A percentile compares a stretch with the other conserved stretches of the same genome.
phyloP scores from a whole-genome alignment of 2,329 filamentous ascomycete species.

The Cladosporium sp. region DNA sequence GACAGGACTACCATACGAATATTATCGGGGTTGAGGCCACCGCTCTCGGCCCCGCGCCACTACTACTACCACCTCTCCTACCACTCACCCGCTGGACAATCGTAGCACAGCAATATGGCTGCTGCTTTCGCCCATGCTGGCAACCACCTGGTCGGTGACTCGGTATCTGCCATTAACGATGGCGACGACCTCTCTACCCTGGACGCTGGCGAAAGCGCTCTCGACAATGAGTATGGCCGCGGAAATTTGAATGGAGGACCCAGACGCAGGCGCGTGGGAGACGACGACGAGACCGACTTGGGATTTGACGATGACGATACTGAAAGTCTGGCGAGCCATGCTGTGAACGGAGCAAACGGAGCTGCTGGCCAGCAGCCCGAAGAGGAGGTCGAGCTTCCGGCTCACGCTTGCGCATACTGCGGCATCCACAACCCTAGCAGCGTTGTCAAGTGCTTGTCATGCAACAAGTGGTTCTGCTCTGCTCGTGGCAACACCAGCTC shows the following conservation, averaged over 20 bases:
- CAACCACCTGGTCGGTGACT: conserved; percentile 83
- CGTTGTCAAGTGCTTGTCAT: conserved; percentile 93
- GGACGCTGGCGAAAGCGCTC: conserved; percentile 69
- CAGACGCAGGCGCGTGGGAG: conserved; percentile 72
- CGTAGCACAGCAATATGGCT: conserved; percentile 63
- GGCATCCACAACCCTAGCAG: conserved; percentile 94
- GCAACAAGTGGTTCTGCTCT: conserved; percentile 99
- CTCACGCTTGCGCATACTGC: conserved; percentile 96
- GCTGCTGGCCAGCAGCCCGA: conserved; percentile 62
- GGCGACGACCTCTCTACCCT: conserved; percentile 62
- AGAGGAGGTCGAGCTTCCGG: conserved; percentile 79
- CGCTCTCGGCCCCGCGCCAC: conserved; percentile 20
- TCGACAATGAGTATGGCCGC: conserved; percentile 62
- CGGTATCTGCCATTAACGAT: conserved; percentile 83
- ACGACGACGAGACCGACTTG: conserved; percentile 83
- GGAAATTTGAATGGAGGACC: conserved; percentile 62
- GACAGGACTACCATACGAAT: conserved; percentile 16
- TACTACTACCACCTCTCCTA: background rate
- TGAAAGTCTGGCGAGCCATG: conserved; percentile 75
- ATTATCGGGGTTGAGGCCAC: conserved; percentile 16
- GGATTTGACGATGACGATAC: conserved; percentile 73
- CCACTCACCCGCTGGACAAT: background rate
- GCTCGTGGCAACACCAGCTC: conserved; percentile 94
- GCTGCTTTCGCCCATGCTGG: conserved; percentile 85
- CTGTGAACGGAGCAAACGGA: conserved; percentile 73